These are phyloP conservation scores for Cucurbita argyrosperma DNA, from an alignment of 306 rosid species.

Conservation along the genomic window DNA sequence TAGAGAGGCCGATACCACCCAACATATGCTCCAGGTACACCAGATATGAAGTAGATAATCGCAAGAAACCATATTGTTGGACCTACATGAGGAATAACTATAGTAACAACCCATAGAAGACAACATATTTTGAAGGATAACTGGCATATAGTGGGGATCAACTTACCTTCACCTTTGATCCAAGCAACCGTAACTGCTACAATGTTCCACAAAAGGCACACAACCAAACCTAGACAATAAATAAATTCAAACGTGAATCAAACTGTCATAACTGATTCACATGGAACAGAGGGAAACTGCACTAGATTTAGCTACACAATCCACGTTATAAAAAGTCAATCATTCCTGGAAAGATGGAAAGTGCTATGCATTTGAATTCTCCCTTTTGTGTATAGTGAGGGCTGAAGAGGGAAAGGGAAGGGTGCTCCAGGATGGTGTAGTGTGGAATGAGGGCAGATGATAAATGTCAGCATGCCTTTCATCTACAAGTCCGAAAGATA, in stretches of 20 bases:
- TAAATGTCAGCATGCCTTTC: background rate
- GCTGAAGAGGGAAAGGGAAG: background rate
- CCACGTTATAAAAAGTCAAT: background rate
- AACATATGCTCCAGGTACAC: slow-evolving; percentile 63
- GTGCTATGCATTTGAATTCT: background rate
- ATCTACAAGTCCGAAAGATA: background rate
- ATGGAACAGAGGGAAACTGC: background rate
- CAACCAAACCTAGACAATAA: slow-evolving; percentile 48
- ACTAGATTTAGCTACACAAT: background rate
- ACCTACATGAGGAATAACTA: slow-evolving; percentile 35
- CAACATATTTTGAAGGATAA: background rate
- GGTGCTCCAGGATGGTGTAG: background rate
- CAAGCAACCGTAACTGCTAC: slow-evolving; percentile 70
- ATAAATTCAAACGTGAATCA: slow-evolving; percentile 1
- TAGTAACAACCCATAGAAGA: slow-evolving; percentile 11
- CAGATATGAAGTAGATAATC: slow-evolving; percentile 56
- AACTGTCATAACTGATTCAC: background rate
- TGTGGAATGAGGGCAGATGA: background rate
- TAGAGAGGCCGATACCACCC: slow-evolving; percentile 98
- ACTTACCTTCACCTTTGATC: slow-evolving; percentile 75
- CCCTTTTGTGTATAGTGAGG: background rate
- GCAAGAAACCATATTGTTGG: slow-evolving; percentile 77
- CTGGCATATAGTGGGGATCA: background rate
- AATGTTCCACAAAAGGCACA: slow-evolving; percentile 68
- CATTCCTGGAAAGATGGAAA: background rate